Evolutionary conservation across 805 yeast genomes (phyloP).

Genomic region (Priceomyces haplophilus): DNA sequence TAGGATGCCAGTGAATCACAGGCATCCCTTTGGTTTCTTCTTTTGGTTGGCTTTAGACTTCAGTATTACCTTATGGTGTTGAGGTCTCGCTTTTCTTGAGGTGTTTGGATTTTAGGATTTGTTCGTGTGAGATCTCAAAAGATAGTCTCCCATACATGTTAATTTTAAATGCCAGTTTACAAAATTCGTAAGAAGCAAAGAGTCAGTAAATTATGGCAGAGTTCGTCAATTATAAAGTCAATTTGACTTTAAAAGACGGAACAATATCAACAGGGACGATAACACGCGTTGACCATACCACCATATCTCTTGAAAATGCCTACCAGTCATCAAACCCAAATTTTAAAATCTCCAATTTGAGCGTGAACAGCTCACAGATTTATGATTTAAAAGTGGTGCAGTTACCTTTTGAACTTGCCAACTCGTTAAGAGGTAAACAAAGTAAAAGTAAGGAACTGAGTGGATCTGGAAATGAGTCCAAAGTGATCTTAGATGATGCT

Average conservation of each 20-base stretch:
- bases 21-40: no score
- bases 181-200: background rate
- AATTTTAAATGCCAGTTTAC: background rate
- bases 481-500: slow-evolving; percentile 25
- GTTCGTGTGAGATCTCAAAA: background rate
- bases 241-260: slow-evolving; percentile 38
- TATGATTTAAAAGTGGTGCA: slow-evolving; percentile 55
- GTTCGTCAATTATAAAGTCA: slow-evolving; percentile 41
- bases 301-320: slow-evolving; percentile 25
- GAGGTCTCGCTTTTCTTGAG: no score
- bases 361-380: slow-evolving; percentile 37
- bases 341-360: slow-evolving; percentile 13
- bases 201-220: slow-evolving; percentile 27
- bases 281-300: slow-evolving; percentile 27
- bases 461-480: background rate
- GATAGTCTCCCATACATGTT: background rate
- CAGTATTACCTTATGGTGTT: no score
- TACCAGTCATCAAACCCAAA: slow-evolving; percentile 13
- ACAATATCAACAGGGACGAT: slow-evolving; percentile 32
- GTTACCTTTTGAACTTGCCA: slow-evolving; percentile 40
- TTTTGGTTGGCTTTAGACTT: no score
- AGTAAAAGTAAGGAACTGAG: slow-evolving; percentile 7
- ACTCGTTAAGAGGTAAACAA: slow-evolving; percentile 15
- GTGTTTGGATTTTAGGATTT: no score
- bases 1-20: no score